These are phyloP conservation scores for Nakataea oryzae DNA, from an alignment of 2,329 filamentous ascomycete species.

Conservation along the genomic window DNA sequence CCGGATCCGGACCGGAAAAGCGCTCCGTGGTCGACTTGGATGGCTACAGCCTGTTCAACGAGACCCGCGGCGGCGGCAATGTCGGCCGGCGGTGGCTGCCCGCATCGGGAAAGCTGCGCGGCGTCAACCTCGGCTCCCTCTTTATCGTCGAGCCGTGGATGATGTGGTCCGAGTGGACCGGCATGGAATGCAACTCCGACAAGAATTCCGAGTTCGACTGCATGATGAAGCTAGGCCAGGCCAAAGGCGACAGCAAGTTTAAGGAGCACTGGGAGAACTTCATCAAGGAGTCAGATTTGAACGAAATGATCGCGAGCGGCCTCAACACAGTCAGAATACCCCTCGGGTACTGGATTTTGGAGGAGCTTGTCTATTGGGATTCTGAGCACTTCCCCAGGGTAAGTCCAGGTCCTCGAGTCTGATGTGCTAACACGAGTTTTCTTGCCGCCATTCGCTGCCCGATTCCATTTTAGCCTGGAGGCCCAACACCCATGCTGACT, in stretches of 20 bases:
- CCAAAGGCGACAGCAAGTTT: slow-evolving; percentile 33
- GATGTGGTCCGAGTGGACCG: slow-evolving; percentile 29
- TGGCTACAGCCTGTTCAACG: slow-evolving; percentile 9
- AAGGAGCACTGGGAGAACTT: slow-evolving; percentile 38
- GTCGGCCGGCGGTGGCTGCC: background rate
- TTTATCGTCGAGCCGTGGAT: slow-evolving; percentile 47
- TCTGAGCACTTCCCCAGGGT: slow-evolving; percentile 37
- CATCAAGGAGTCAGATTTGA: slow-evolving; percentile 36
- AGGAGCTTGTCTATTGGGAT: slow-evolving; percentile 32
- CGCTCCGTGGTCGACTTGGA: background rate
- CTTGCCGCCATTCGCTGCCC: background rate
- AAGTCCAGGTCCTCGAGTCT: background rate
- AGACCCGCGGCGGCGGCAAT: background rate
- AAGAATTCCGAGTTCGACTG: slow-evolving; percentile 43
- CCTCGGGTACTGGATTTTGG: slow-evolving; percentile 44
- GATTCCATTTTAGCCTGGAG: background rate
- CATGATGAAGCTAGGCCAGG: slow-evolving; percentile 34
- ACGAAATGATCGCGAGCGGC: slow-evolving; percentile 35
- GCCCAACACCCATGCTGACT: background rate
- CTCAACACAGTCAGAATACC: slow-evolving; percentile 44
- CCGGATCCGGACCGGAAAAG: background rate
- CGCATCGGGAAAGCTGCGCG: slow-evolving; percentile 31
- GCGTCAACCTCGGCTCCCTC: slow-evolving; percentile 41
- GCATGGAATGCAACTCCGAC: slow-evolving; percentile 32
- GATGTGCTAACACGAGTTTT: background rate